A percentile compares a stretch with the other conserved stretches of the same genome.
Evolutionary conservation across 83 land plant species (phyloP).

Genomic region (Diphasiastrum complanatum): DNA sequence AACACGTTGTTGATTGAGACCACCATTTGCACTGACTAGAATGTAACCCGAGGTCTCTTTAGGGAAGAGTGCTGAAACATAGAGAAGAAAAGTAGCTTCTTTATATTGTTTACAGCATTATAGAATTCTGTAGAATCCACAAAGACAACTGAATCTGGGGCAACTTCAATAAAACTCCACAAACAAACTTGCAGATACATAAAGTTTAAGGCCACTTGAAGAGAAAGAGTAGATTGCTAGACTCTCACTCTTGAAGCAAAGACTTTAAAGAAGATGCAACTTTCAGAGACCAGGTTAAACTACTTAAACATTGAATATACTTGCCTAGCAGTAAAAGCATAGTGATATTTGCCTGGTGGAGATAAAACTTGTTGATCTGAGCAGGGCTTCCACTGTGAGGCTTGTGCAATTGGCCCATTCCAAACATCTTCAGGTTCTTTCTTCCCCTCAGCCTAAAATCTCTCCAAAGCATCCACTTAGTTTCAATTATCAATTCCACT

Average conservation of each 20-base stretch:
- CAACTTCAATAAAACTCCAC: too few relatives aligned
- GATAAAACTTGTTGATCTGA: slow-evolving; percentile 50
- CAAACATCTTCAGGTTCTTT: slow-evolving; percentile 71
- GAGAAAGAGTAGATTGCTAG: too few relatives aligned
- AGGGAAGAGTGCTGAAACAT: not conserved
- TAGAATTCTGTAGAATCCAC: not conserved
- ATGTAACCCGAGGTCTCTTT: slow-evolving; percentile 22
- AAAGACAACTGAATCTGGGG: too few relatives aligned
- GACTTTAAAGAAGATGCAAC: too few relatives aligned
- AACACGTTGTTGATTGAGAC: slow-evolving; percentile 29
- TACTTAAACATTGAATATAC: not conserved
- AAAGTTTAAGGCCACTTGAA: too few relatives aligned
- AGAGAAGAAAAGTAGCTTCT: not conserved
- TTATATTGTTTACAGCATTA: not conserved
- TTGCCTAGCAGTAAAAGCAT: not conserved
- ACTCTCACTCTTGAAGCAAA: too few relatives aligned
- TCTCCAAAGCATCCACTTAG: not conserved
- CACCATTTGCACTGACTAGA: slow-evolving; percentile 22
- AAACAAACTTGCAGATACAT: too few relatives aligned
- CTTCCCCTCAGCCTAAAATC: slow-evolving; percentile 40
- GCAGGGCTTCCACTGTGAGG: slow-evolving; percentile 76
- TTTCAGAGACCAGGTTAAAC: not conserved
- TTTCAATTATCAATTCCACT: slow-evolving; percentile 1
- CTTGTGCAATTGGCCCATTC: slow-evolving; percentile 50
- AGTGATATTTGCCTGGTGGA: slow-evolving; percentile 30